Evolutionary conservation across 805 yeast species (phyloP).

Genomic region (Candida hungchunana): DNA sequence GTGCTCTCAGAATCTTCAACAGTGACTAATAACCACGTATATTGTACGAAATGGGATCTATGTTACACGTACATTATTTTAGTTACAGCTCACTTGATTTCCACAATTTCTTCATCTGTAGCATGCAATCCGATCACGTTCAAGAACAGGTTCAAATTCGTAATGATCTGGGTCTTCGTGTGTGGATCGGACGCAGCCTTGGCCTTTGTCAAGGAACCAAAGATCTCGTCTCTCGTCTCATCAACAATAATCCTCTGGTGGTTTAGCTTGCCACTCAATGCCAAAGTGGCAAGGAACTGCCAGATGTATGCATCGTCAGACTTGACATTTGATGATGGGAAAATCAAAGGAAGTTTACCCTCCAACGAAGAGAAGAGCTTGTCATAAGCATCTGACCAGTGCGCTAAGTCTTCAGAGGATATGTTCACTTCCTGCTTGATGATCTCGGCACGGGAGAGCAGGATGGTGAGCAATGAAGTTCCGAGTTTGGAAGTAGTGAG

Average conservation of each 20-base stretch:
- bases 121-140: conserved; percentile 97
- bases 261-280: conserved; percentile 82
- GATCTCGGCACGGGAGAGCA: conserved; percentile 87
- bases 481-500: conserved; percentile 67
- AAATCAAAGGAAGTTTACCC: conserved; percentile 69
- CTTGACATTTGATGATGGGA: conserved; percentile 62
- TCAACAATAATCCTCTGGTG: conserved; percentile 94
- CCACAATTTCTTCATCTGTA: conserved; percentile 82
- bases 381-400: conserved; percentile 81
- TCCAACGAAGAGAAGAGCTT: conserved; percentile 74
- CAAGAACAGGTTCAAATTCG: conserved; percentile 83
- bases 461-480: conserved; percentile 79
- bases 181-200: conserved; percentile 39
- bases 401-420: conserved; percentile 36
- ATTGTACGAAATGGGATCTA: neutral
- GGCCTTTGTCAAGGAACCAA: conserved; percentile 79
- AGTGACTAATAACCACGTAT: neutral
- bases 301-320: conserved; percentile 59
- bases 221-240: conserved; percentile 89
- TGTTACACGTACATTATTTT: neutral
- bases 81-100: conserved; percentile 41
- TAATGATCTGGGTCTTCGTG: conserved; percentile 56
- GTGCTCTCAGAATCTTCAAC: conserved; percentile 45
- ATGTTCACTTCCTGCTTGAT: conserved; percentile 75
- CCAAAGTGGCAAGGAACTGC: conserved; percentile 94